Evolutionary conservation across 148 eudicot genomes (phyloP).

Genomic region (Diospyros lotus): DNA sequence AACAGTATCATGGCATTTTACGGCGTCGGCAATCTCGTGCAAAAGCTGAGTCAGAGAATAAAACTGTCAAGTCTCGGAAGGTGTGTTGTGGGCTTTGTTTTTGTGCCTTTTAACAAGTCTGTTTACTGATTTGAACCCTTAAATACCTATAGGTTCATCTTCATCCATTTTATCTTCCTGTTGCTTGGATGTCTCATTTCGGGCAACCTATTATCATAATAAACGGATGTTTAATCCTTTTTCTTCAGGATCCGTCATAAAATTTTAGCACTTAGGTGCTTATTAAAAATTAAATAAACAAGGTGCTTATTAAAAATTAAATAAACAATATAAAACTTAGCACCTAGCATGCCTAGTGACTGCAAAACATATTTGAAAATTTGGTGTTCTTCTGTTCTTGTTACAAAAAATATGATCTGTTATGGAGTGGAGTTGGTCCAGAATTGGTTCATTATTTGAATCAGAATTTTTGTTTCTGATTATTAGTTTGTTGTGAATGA

Average conservation of each 20-base stretch:
- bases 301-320: too few species aligned
- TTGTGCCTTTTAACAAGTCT: neutral
- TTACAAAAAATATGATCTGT: neutral
- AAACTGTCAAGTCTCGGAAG: slow-evolving; percentile 51
- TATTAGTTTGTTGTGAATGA: too few species aligned
- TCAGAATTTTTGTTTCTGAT: neutral
- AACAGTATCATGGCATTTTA: slow-evolving; percentile 80
- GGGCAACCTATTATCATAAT: neutral
- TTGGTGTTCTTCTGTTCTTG: neutral
- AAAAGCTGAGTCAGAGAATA: slow-evolving; percentile 70
- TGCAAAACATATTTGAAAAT: neutral
- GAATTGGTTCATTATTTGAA: neutral
- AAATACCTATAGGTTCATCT: neutral
- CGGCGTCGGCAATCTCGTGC: slow-evolving; percentile 60
- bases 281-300: neutral
- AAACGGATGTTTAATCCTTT: neutral
- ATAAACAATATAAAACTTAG: neutral
- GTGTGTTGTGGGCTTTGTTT: slow-evolving; percentile 19
- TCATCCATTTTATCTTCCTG: neutral
- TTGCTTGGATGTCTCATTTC: too few species aligned
- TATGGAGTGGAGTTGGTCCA: neutral
- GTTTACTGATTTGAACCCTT: neutral
- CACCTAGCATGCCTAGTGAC: neutral
- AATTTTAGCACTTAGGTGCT: too few species aligned
- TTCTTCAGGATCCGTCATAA: neutral